phyloP scores from a whole-genome alignment of 2,329 filamentous ascomycete genomes.

The Rhytidhysteron rufulum region DNA sequence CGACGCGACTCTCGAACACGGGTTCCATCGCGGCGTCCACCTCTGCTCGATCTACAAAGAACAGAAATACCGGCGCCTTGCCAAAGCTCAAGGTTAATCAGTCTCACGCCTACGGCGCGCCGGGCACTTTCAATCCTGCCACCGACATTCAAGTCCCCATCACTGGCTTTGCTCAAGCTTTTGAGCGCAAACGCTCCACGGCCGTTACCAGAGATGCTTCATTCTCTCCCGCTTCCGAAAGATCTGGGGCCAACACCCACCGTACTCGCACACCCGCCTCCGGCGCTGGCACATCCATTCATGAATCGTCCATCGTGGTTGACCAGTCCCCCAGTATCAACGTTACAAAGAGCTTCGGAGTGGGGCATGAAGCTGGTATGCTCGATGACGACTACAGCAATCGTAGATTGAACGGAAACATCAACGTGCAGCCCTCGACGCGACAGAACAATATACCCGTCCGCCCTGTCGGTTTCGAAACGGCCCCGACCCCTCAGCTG shows the following conservation, averaged over 20 bases:
- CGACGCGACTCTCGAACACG: slow-evolving; percentile 21
- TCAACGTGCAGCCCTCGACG: neutral
- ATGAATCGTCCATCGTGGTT: neutral
- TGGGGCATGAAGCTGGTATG: slow-evolving; percentile 31
- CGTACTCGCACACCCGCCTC: neutral
- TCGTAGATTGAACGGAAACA: neutral
- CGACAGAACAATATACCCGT: neutral
- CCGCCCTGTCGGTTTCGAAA: neutral
- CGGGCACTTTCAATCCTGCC: slow-evolving; percentile 27
- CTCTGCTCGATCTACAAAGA: slow-evolving; percentile 16
- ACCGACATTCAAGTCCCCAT: slow-evolving; percentile 22
- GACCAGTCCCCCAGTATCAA: slow-evolving; percentile 11
- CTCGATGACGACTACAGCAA: slow-evolving; percentile 1
- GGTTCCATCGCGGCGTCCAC: slow-evolving; percentile 6
- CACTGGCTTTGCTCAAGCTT: slow-evolving; percentile 30
- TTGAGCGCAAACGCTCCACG: slow-evolving; percentile 22
- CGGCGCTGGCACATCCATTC: neutral
- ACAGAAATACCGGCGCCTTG: slow-evolving; percentile 20
- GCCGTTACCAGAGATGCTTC: slow-evolving; percentile 20
- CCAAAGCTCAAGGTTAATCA: slow-evolving; percentile 27
- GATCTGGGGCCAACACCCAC: neutral
- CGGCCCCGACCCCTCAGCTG: neutral
- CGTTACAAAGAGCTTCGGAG: slow-evolving; percentile 32
- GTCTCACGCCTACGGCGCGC: slow-evolving; percentile 35
- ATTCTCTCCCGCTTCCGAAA: too few species aligned